A percentile compares a stretch with the other conserved stretches of the same genome.
Conservation (phyloP, 176 grass and related monocot species). For the Poa pratensis region DNA sequence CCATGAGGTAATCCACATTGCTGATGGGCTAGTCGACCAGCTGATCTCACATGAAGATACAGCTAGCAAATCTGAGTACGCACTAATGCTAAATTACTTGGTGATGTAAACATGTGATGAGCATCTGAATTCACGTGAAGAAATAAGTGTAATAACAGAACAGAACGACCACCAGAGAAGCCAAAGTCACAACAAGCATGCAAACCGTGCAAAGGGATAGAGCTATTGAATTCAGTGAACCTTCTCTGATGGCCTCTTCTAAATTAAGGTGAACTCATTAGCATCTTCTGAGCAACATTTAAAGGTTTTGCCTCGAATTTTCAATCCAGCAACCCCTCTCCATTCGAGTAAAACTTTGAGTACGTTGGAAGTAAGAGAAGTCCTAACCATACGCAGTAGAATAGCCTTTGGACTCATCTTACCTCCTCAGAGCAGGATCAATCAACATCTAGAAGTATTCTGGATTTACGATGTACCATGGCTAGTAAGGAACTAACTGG, state of each 20-base stretch:
- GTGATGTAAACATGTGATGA: background rate
- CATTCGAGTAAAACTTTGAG: background rate
- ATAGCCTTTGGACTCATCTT: background rate
- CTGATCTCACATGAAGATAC: background rate
- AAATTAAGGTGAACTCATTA: background rate
- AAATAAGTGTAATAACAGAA: background rate
- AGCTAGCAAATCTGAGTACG: background rate
- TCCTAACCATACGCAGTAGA: background rate
- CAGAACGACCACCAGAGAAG: background rate
- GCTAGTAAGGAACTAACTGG: constrained; percentile 38
- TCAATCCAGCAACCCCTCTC: background rate
- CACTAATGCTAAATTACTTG: background rate
- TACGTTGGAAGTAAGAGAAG: background rate
- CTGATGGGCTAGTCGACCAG: background rate
- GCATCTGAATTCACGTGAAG: background rate
- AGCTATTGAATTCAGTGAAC: background rate
- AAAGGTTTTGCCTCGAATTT: background rate
- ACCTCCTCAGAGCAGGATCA: background rate
- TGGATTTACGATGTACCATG: constrained; percentile 16
- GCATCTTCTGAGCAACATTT: constrained; percentile 1
- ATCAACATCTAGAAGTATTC: background rate
- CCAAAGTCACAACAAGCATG: background rate
- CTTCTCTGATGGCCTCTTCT: background rate
- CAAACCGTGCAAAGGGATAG: background rate
- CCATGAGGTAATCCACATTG: background rate